phyloP scores from a whole-genome alignment of 2,329 filamentous ascomycete genomes.

The Ophiosphaerella narmari region DNA sequence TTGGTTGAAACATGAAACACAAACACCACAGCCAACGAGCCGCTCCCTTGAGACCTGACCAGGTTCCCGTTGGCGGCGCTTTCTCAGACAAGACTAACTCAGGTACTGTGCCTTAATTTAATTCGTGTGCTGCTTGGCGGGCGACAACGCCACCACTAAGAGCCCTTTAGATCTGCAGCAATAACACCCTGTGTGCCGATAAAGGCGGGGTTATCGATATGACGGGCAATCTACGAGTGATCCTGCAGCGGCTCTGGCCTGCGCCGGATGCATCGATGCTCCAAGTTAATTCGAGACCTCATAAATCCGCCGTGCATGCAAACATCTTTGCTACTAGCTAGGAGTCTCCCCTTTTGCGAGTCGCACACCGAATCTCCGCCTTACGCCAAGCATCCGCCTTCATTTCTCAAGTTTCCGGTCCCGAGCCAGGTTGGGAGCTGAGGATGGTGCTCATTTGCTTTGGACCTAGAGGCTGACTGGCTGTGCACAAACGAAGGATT shows the following conservation, averaged over 20 bases:
- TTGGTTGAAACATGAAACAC: constrained; percentile 39
- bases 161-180: neutral
- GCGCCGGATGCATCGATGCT: constrained; percentile 9
- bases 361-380: constrained; percentile 12
- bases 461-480: too few relatives aligned
- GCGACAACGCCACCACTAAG: neutral
- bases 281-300: constrained; percentile 8
- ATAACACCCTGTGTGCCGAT: constrained; percentile 13
- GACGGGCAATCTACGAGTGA: constrained; percentile 1
- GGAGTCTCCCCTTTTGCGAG: constrained; percentile 15
- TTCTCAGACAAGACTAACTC: constrained; percentile 32
- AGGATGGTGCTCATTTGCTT: neutral
- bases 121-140: constrained; percentile 6
- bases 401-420: constrained; percentile 11
- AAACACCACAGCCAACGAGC: constrained; percentile 26
- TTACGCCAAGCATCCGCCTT: constrained; percentile 18
- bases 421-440: constrained; percentile 2
- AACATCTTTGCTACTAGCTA: constrained; percentile 1
- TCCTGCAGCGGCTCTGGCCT: constrained; percentile 1
- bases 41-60: constrained; percentile 8
- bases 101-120: constrained; percentile 39
- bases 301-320: neutral
- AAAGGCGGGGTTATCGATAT: constrained; percentile 12
- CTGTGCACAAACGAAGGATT: neutral
- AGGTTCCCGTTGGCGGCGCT: constrained; percentile 31